These are phyloP conservation scores for Noccaea caerulescens DNA, from an alignment of 345 rosid genomes.

Conservation along the genomic window DNA sequence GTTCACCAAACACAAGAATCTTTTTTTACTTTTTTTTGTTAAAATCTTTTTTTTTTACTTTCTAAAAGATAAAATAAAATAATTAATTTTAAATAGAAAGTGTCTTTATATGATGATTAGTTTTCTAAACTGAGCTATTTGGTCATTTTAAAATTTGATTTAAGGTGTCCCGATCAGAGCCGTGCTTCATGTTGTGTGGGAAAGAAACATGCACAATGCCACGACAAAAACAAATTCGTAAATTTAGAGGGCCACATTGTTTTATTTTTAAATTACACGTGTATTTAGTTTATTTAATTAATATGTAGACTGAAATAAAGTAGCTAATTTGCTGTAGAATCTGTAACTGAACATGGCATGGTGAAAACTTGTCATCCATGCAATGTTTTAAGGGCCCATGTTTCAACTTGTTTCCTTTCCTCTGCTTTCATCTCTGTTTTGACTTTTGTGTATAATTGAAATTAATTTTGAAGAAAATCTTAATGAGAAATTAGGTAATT, in stretches of 20 bases:
- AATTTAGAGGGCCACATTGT: neutral
- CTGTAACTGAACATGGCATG: too few species aligned
- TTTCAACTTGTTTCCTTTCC: too few species aligned
- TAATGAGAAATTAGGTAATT: too few species aligned
- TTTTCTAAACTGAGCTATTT: neutral
- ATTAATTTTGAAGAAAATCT: too few species aligned
- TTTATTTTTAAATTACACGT: neutral
- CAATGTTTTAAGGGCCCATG: too few species aligned
- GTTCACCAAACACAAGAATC: neutral
- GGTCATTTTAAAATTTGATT: constrained; percentile 10
- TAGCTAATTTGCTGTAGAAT: too few species aligned
- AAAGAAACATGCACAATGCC: constrained; percentile 20
- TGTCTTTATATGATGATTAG: neutral
- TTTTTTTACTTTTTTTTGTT: too few species aligned
- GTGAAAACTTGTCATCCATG: too few species aligned
- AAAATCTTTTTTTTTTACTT: neutral
- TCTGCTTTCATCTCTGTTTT: too few species aligned
- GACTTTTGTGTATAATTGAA: too few species aligned
- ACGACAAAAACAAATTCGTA: neutral
- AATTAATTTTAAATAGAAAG: neutral
- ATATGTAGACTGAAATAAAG: too few species aligned
- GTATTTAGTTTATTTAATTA: neutral
- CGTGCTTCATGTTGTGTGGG: constrained; percentile 18
- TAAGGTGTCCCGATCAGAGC: neutral
- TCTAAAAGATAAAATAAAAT: neutral